Base-by-base conservation (phyloP, 208 protist species). In the Kentomonas sorsogonicus region DNA sequence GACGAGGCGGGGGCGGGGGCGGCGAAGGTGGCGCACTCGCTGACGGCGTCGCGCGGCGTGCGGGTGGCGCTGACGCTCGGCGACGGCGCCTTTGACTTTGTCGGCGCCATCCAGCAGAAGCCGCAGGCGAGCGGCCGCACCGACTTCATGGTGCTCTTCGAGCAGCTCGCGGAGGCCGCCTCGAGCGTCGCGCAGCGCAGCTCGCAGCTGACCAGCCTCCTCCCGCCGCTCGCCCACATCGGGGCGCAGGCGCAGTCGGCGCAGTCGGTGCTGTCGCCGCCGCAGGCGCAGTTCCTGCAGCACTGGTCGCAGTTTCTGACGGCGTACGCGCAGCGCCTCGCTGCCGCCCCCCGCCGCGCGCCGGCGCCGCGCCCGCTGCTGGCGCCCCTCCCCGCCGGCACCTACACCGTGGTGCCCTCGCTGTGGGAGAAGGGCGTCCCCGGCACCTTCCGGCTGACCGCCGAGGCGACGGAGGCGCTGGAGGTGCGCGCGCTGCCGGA, bases 381-480 rank as follows among this genome's bases (percentile, higher is more conserved):
- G 34, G 60, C 69, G 1, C 73, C 69, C 18, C 60, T 93, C 20
- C 82, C 86, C 10, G 64, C 74, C 0, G 86, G 86, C 16, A 77
- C 89, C 31, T 93, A 93, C 67, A 71, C 74, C 3, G 56, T 93
- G 38, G 67, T 88, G 30, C 70, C 77, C 0, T 74, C 69, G 15
- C 66, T 84, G 30, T 87, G 77, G 77, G 59, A 77, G 15, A 83
- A 77, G 39, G 86, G 82, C 26, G 52, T 64, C 18, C 72, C 82
- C 4, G 86, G 41, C 22, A 44, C 1, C n/a, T 93, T 75, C 64
- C 72, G 78, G 43, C 54, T 93, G 10, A 74, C 56, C 23, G 69
- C 85, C 4, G 85, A 89, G 60, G 82, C 81, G 33, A 83, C 81
- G 22, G 81, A 86, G 61, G 68, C 78, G 27, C 81, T 87, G 43